These are phyloP conservation scores for Escallonia herrerae DNA, from an alignment of 129 eudicot species.

Conservation along the genomic window DNA sequence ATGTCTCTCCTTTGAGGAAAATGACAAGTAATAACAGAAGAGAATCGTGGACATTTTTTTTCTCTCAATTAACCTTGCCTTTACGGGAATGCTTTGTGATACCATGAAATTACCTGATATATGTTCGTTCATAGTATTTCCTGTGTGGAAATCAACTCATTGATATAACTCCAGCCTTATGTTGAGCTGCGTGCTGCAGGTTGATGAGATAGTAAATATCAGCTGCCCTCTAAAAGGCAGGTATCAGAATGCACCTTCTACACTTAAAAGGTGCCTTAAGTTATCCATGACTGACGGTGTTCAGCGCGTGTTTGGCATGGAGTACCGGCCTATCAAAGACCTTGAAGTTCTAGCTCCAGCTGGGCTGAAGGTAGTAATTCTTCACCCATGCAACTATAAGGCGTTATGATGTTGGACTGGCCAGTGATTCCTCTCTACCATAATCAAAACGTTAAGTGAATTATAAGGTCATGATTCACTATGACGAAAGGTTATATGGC, in stretches of 20 bases:
- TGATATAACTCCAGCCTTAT: not conserved
- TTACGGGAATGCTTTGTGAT: too few species aligned
- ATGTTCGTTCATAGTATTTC: too few species aligned
- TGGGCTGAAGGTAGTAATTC: slow-evolving; percentile 64
- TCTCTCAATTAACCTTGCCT: too few species aligned
- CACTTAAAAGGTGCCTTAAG: slow-evolving; percentile 85
- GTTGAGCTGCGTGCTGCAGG: slow-evolving; percentile 29
- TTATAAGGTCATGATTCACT: not conserved
- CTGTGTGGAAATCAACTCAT: not conserved
- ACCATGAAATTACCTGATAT: too few species aligned
- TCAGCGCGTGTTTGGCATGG: slow-evolving; percentile 93
- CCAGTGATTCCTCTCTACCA: not conserved
- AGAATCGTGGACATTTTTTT: too few species aligned
- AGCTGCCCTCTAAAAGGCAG: slow-evolving; percentile 73
- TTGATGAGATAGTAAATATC: slow-evolving; percentile 84
- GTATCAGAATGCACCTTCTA: slow-evolving; percentile 66
- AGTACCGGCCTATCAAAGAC: slow-evolving; percentile 78
- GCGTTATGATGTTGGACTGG: not conserved
- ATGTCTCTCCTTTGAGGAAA: too few species aligned
- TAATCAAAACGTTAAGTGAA: slow-evolving; percentile 3
- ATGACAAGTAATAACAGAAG: too few species aligned
- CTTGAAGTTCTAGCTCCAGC: slow-evolving; percentile 76
- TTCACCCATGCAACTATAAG: not conserved
- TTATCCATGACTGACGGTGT: slow-evolving; percentile 92
- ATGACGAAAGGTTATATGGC: not conserved